Percentiles rank a stretch among this genome's conserved stretches.
These are phyloP conservation scores for Gleditsia sinensis DNA, from an alignment of 306 rosid genomes.

Conservation along the genomic window DNA sequence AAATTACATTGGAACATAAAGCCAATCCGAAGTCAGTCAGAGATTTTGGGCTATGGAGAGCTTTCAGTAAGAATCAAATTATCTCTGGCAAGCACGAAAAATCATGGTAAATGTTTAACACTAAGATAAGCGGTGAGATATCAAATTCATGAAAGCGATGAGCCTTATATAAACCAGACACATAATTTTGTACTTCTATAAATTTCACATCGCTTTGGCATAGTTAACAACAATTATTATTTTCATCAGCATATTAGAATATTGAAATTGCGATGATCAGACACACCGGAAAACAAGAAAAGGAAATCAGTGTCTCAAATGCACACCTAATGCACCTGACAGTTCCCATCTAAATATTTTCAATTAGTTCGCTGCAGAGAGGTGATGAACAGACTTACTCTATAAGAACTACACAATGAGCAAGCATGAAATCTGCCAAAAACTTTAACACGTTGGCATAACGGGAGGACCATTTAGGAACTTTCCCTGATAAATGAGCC, in stretches of 20 bases:
- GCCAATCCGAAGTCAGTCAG: too few relatives aligned
- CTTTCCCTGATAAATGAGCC: constrained; percentile 11
- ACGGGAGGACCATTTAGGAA: constrained; percentile 6
- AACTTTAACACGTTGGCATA: not conserved
- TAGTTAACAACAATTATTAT: not conserved
- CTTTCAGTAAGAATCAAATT: not conserved
- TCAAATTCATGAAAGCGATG: not conserved
- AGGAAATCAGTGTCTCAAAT: constrained; percentile 13
- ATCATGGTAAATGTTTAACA: not conserved
- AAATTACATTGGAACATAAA: too few relatives aligned
- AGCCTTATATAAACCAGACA: not conserved
- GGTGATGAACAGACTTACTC: not conserved
- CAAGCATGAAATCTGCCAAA: constrained; percentile 24
- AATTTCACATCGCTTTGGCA: constrained; percentile 15
- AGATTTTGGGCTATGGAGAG: too few relatives aligned
- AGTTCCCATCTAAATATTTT: constrained; percentile 13
- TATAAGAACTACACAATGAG: constrained; percentile 9
- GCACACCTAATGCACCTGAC: constrained; percentile 13
- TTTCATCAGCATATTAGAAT: constrained; percentile 21
- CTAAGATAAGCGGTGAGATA: not conserved
- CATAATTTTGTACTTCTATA: not conserved
- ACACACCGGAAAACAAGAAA: constrained; percentile 28
- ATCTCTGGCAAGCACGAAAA: not conserved
- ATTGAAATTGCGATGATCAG: constrained; percentile 5
- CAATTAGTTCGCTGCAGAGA: constrained; percentile 17